Conservation (phyloP, 1,284 basidiomycete genomes). For the Pascua sp. region DNA sequence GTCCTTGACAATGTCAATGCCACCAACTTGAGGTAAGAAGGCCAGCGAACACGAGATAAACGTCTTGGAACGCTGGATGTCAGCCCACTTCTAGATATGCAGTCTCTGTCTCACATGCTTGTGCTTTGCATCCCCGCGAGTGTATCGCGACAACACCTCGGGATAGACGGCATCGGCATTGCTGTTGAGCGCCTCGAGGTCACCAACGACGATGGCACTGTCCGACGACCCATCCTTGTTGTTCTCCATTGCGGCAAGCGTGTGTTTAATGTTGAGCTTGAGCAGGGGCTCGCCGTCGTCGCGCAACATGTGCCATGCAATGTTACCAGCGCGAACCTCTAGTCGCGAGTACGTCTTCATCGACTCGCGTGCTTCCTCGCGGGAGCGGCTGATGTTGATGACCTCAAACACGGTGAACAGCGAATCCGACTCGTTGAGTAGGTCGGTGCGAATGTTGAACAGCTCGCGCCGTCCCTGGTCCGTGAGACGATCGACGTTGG, state of each 20-base stretch:
- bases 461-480: constrained; percentile 58
- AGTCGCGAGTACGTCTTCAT: constrained; percentile 75
- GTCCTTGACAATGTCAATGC: constrained; percentile 83
- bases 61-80: constrained; percentile 10
- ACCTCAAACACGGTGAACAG: constrained; percentile 85
- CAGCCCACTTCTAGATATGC: neutral
- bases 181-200: constrained; percentile 81
- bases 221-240: constrained; percentile 84
- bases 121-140: constrained; percentile 44
- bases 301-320: constrained; percentile 87
- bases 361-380: constrained; percentile 65
- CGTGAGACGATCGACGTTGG: constrained; percentile 54
- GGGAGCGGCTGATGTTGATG: constrained; percentile 68
- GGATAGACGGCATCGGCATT: constrained; percentile 78
- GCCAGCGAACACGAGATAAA: constrained; percentile 57
- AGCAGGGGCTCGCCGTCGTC: constrained; percentile 73
- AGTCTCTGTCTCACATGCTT: constrained; percentile 51
- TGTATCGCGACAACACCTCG: constrained; percentile 75
- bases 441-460: constrained; percentile 67
- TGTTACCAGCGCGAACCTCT: constrained; percentile 76
- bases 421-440: constrained; percentile 71
- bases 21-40: constrained; percentile 83
- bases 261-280: constrained; percentile 77
- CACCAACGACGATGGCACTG: constrained; percentile 71
- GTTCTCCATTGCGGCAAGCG: constrained; percentile 78